Evolutionary conservation across 805 yeast species (phyloP).

Genomic region (Wickerhamomyces chambardii): DNA sequence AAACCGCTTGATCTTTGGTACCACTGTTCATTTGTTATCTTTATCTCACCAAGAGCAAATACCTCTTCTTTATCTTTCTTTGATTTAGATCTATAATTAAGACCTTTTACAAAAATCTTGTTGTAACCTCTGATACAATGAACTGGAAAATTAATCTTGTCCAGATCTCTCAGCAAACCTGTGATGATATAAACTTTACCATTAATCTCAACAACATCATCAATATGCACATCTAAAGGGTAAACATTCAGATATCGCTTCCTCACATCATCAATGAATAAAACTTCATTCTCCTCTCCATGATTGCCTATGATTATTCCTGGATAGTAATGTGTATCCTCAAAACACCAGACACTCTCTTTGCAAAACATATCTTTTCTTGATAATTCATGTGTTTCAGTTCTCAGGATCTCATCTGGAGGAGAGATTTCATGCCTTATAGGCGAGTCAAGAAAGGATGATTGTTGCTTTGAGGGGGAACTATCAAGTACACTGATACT

Average conservation of each 20-base stretch:
- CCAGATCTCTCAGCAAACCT: constrained; percentile 31
- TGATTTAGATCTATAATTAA: too few species aligned
- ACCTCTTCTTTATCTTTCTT: constrained; percentile 12
- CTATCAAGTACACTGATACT: too few species aligned
- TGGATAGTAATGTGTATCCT: constrained; percentile 39
- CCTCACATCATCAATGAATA: constrained; percentile 3
- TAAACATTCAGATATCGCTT: constrained; percentile 24
- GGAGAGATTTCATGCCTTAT: too few species aligned
- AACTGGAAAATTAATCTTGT: constrained; percentile 17
- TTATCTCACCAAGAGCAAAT: constrained; percentile 20
- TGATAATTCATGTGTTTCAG: constrained; percentile 9
- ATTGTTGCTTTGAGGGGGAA: too few species aligned
- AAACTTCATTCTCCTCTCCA: constrained; percentile 12
- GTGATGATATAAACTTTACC: constrained; percentile 31
- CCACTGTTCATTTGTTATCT: constrained; percentile 25
- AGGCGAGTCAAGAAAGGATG: too few species aligned
- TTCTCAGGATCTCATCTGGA: constrained; percentile 1
- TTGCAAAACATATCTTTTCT: constrained; percentile 20
- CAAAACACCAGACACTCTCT: constrained; percentile 45
- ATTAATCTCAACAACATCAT: constrained; percentile 37
- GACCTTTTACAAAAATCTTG: constrained; percentile 28
- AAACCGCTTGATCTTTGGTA: constrained; percentile 21
- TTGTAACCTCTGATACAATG: constrained; percentile 58
- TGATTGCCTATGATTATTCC: constrained; percentile 25
- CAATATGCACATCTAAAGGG: constrained; percentile 46